Base-by-base conservation (phyloP, 345 rosid genomes). In the Barbarea vulgaris region DNA sequence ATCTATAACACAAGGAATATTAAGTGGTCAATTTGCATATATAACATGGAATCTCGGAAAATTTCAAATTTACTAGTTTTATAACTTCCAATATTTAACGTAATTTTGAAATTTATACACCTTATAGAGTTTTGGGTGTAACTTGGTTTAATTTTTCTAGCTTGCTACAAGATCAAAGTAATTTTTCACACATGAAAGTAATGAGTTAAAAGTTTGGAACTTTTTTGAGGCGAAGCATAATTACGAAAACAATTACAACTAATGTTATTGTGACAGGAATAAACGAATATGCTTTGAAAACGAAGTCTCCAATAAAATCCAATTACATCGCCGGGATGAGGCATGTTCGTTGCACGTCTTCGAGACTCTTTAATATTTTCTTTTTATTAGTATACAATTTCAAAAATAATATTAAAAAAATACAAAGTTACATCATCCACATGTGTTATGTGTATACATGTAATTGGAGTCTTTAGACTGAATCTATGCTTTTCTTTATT, bases 261-360 rank as follows among this genome's bases (percentile, higher is more conserved):
- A 66, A 33, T 28, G 39, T 14, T 57, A 67, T 25, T 17, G 73
- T 14, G 56, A 36, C 24, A 2, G 46, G 69, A 77, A 69, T 62
- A 54, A 69, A 69, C 30, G 80, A 70, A 77, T 77, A 77, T 69
- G 65, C 75, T 77, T 70, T 63, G 75, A 62, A 63, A 69, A 65
- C 1, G 51, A 53, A 63, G n/a, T 62, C 18, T 53, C 27, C 64
- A 62, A 17, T 22, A 69, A 76, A 68, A 69, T 62, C 55, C 75
- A 69, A 69, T 13, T 44, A 64, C 59, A 46, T 73, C 34, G 34
- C 4, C 30, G 47, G 8, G 59, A 39, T 39, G 55, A 69, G 56
- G 79, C 74, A 76, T 60, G 75, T 53, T 76, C 79, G 24, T 76
- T 13, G 75, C 75, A 76, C 80, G 80, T 62, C 75, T 60, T 50